phyloP scores from a whole-genome alignment of 306 rosid genomes.

The Vicia faba region DNA sequence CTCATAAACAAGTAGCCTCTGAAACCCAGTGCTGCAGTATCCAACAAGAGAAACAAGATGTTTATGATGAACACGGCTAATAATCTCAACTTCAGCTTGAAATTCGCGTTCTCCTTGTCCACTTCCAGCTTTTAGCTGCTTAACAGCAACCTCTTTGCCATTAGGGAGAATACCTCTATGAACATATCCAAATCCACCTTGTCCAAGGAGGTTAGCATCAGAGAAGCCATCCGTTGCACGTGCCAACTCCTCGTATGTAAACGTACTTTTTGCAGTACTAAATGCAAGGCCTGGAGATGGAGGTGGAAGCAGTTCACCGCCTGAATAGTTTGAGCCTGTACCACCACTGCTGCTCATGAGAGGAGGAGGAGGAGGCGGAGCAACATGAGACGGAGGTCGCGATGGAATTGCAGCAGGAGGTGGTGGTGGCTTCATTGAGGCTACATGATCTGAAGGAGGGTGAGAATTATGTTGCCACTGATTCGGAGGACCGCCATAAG shows the following conservation, averaged over 20 bases:
- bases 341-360: constrained; percentile 80
- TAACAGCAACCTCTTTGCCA: constrained; percentile 94
- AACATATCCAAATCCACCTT: constrained; percentile 96
- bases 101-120: constrained; percentile 98
- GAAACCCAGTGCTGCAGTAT: constrained; percentile 75
- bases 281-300: constrained; percentile 67
- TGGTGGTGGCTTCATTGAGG: constrained; percentile 53
- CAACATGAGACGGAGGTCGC: constrained; percentile 55
- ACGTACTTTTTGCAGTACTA: constrained; percentile 75
- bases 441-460: constrained; percentile 59
- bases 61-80: constrained; percentile 95
- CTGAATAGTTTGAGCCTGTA: constrained; percentile 88
- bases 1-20: constrained; percentile 90
- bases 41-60: constrained; percentile 98
- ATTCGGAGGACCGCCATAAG: constrained; percentile 60
- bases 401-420: constrained; percentile 61
- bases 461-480: constrained; percentile 74
- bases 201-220: constrained; percentile 92
- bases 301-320: constrained; percentile 68
- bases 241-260: constrained; percentile 80
- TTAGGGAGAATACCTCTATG: constrained; percentile 89
- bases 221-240: constrained; percentile 96
- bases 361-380: constrained; percentile 51
- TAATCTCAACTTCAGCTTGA: constrained; percentile 94
- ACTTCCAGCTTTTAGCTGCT: constrained; percentile 94